Evolutionary conservation across 768 basidiomycete species (phyloP).

Genomic region (Tricholoma hemisulphureum): DNA sequence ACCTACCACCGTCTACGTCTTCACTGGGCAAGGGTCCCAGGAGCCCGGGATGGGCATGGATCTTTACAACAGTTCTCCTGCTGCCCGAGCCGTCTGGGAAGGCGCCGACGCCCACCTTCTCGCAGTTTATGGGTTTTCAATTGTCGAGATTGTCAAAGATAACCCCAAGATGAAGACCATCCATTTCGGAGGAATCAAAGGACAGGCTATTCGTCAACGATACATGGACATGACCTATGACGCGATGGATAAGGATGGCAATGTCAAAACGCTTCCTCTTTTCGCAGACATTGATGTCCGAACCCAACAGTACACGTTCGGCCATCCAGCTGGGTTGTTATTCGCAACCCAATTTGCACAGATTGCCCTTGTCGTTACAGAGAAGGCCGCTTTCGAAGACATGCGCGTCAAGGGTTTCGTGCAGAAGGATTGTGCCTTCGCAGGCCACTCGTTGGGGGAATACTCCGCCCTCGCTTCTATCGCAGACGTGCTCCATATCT

Average conservation of each 20-base stretch:
- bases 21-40: conserved; percentile 98
- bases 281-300: conserved; percentile 95
- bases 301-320: conserved; percentile 97
- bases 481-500: conserved; percentile 93
- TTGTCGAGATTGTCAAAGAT: conserved; percentile 97
- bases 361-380: conserved; percentile 96
- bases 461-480: conserved; percentile 98
- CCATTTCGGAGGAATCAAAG: conserved; percentile 99
- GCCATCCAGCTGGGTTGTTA: conserved; percentile 89
- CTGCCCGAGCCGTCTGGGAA: conserved; percentile 97
- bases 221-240: conserved; percentile 99
- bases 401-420: conserved; percentile 96
- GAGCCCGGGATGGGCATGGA: conserved; percentile 99
- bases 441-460: conserved; percentile 97
- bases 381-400: conserved; percentile 98
- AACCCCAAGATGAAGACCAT: conserved; percentile 98
- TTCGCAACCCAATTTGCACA: conserved; percentile 99
- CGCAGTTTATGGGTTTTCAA: conserved; percentile 97
- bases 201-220: conserved; percentile 95
- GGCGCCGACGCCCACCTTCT: conserved; percentile 91
- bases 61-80: conserved; percentile 87
- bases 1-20: conserved; percentile 90
- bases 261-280: conserved; percentile 92
- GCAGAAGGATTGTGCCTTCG: conserved; percentile 89
- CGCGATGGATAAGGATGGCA: conserved; percentile 93